Conservation (phyloP, 495 filamentous ascomycete genomes). For the Sporormia fimetaria region DNA sequence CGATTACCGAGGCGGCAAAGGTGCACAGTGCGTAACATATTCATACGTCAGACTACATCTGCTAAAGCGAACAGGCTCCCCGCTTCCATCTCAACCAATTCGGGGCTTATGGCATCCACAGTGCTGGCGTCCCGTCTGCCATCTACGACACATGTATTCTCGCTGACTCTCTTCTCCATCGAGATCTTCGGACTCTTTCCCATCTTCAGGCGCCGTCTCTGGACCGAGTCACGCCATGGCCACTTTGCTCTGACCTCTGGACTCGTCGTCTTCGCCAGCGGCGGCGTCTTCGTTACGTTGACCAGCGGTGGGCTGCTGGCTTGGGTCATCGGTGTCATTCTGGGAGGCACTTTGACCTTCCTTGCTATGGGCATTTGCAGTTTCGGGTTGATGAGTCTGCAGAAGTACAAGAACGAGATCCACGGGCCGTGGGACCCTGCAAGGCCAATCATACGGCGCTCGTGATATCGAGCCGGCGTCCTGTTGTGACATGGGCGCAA, state of each 20-base stretch:
- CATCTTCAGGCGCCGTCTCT: conserved; percentile 78
- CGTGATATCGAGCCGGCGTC: conserved; percentile 51
- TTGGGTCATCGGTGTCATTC: conserved; percentile 56
- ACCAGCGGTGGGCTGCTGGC: conserved; percentile 60
- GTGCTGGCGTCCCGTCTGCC: conserved; percentile 81
- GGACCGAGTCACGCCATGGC: conserved; percentile 71
- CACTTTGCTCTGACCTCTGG: conserved; percentile 66
- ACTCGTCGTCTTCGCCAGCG: conserved; percentile 69
- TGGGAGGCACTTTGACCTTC: conserved; percentile 57
- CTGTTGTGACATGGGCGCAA: no score
- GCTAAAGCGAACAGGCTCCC: conserved; percentile 46
- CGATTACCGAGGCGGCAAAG: conserved; percentile 70
- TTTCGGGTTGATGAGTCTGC: conserved; percentile 95
- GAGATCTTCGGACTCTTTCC: conserved; percentile 96
- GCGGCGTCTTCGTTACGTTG: conserved; percentile 61
- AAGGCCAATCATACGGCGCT: conserved; percentile 58
- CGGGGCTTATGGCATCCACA: conserved; percentile 87
- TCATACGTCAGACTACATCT: conserved; percentile 14
- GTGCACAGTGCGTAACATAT: conserved; percentile 39
- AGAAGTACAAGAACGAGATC: conserved; percentile 99
- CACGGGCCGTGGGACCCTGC: conserved; percentile 97
- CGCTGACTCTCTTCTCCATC: conserved; percentile 86
- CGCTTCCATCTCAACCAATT: conserved; percentile 84
- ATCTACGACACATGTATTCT: conserved; percentile 88
- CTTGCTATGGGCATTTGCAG: conserved; percentile 85